Evolutionary conservation across 345 rosid species (phyloP), one percentile per base, ranked within the genome.

Genomic region (Cardamine resedifolia): DNA sequence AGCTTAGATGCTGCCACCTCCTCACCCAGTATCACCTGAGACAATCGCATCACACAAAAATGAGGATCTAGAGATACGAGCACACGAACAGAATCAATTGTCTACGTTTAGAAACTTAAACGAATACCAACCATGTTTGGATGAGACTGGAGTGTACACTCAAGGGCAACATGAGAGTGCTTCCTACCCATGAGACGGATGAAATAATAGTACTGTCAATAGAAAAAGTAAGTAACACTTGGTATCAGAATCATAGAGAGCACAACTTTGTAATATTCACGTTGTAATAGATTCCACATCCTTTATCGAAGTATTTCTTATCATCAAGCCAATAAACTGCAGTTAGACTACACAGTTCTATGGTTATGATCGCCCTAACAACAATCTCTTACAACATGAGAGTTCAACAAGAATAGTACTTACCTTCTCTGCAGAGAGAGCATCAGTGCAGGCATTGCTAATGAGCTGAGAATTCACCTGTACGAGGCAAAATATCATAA

Each of bases 381-480:
- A 21, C 15, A 30, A 12, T 59, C 57, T 50, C 45, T 43, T 15
- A 18, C 12, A 52, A 41, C 18, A 61, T 55, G 38, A 47, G 30
- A 56, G 47, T 56, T 44, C 5, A 64, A 24, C 6, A 56, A 38
- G 21, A 58, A 33, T 24, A 38, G 27, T 18, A 51, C 58, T 72
- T 82, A 91, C 96, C 97, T 96, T 96, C 87, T 92, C 98, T 11
- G 97, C 99, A 49, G 98, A 93, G 44, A 93, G 92, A 70, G 98
- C 99, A 79, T 96, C 99, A 27, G 90, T 90, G 82, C 99, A 95
- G 68, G 86, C 86, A 78, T 95, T 95, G 83, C 99, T 95, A 80
- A 95, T 90, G 77, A 95, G 96, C 81, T 95, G 99, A 23, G 99
- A 90, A 81, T 95, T 95, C 51, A 92, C 98, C 99, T 95, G 87